Evolutionary conservation across 2,329 filamentous ascomycete genomes (phyloP), one percentile per base, ranked within the genome.

Genomic region (Thelonectria discophora): DNA sequence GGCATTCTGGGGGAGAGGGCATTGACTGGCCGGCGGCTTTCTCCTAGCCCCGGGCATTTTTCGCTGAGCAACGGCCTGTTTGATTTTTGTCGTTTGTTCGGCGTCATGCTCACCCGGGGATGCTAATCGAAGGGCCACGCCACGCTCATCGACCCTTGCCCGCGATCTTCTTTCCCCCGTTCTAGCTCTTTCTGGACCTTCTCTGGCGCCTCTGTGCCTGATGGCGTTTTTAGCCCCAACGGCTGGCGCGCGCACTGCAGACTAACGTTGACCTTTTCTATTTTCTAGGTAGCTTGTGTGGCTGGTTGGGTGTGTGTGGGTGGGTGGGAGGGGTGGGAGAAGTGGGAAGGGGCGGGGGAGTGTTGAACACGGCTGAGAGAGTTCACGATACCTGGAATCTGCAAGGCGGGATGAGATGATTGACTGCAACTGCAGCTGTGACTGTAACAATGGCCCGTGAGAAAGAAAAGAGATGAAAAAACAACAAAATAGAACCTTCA

Each of bases 151-250:
- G 27, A 17, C 18, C 37, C 52, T 39, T 45, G 40, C 50, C n/a
- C 57, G 49, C 37, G 53, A 46, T 49, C 50, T 60, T 60, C 57
- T 55, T 50, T 51, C 37, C 51, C 27, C 51, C 45, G 37, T 51
- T 60, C 52, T 60, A 60, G 58, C 53, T 54, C 34, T 47, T 47
- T 55, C 51, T 37, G 47, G 52, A 54, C 51, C 51, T 55, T 60
- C 52, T 27, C 50, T 60, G 43, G 52, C 39, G 52, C 24, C 34
- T 18, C 18, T 34, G 53, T 49, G 40, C 53, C 53, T 56, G 53
- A 56, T 56, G 53, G 53, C 53, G 53, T 49, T 48, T 55, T 54
- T 54, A 51, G 54, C 37, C 50, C 13, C 30, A 60, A 55, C 51
- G 52, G 51, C 52, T 21, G 46, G 17, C 17, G 42, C 18, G 20